Conservation (phyloP, 306 rosid genomes). For the Herpetospermum pedunculosum region DNA sequence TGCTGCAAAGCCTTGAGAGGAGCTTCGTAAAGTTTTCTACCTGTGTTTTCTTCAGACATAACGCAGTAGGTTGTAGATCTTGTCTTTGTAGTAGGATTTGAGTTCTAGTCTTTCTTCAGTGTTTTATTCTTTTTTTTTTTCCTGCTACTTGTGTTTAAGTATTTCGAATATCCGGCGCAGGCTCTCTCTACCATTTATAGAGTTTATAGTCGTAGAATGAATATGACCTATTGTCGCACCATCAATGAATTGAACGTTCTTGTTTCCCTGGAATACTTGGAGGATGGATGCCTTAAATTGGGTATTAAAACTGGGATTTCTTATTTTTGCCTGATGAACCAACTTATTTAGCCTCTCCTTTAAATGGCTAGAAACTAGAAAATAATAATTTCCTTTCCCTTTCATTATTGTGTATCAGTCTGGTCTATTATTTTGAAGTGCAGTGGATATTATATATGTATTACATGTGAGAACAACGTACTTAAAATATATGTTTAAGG, state of each 20-base stretch:
- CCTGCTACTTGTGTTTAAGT: not conserved
- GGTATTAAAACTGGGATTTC: not conserved
- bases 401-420: not conserved
- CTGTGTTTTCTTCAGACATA: not conserved
- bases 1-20: constrained; percentile 51
- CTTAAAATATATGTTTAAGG: too few relatives aligned
- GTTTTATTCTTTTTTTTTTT: not conserved
- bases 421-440: not conserved
- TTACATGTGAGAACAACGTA: not conserved
- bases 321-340: not conserved
- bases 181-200: not conserved
- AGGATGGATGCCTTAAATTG: not conserved
- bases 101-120: not conserved
- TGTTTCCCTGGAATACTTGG: not conserved
- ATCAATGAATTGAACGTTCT: not conserved
- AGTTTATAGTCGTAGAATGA: not conserved
- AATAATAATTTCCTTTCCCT: not conserved
- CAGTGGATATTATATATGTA: not conserved
- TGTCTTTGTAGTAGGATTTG: not conserved
- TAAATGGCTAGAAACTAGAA: not conserved
- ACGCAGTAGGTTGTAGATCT: not conserved
- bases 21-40: not conserved
- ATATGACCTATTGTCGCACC: not conserved
- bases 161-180: not conserved
- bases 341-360: not conserved